phyloP scores from a whole-genome alignment of 179 eudicot species.

The Vitellaria paradoxa region DNA sequence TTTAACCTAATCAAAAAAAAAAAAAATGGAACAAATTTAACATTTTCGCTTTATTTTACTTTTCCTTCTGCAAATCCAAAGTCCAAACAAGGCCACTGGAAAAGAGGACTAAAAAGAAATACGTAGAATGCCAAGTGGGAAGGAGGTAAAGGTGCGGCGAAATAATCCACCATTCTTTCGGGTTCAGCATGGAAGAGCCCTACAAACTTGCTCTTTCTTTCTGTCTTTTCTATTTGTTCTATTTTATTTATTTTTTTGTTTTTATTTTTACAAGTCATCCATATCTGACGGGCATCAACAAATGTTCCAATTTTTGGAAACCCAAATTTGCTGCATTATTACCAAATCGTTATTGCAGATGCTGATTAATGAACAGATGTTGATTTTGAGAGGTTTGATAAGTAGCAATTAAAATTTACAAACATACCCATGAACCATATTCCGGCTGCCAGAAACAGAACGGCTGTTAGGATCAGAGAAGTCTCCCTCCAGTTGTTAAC shows the following conservation, averaged over 20 bases:
- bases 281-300: neutral
- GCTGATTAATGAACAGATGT: neutral
- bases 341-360: neutral
- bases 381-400: neutral
- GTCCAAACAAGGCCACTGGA: too few species aligned
- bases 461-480: conserved; percentile 59
- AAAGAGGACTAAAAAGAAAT: neutral
- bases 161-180: neutral
- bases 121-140: neutral
- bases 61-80: too few species aligned
- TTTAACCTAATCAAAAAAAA: too few species aligned
- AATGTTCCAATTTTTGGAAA: neutral
- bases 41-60: too few species aligned
- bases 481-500: conserved; percentile 82
- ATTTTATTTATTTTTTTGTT: too few species aligned
- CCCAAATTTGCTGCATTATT: neutral
- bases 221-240: too few species aligned
- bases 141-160: neutral
- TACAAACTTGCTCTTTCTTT: too few species aligned
- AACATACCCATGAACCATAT: conserved; percentile 77
- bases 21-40: too few species aligned
- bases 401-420: neutral
- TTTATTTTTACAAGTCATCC: too few species aligned
- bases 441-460: conserved; percentile 74
- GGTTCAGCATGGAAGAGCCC: neutral